These are phyloP conservation scores for Alternaria longipes DNA, from an alignment of 2,329 filamentous ascomycete species.

Conservation along the genomic window DNA sequence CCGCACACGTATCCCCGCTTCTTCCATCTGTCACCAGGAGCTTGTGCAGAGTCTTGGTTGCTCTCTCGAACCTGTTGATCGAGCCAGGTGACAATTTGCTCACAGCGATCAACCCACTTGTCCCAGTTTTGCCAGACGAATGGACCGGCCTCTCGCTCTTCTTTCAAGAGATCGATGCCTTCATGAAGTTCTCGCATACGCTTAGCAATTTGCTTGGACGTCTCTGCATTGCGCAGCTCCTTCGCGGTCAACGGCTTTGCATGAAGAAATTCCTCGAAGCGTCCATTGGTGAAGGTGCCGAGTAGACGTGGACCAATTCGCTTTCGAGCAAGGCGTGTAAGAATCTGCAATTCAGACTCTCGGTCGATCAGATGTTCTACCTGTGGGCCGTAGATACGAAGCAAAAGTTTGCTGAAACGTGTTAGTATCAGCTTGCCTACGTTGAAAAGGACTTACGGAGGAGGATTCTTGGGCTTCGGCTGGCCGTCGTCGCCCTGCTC, in stretches of 20 bases:
- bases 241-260: slow-evolving; percentile 79
- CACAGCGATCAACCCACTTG: slow-evolving; percentile 79
- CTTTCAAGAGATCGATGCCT: slow-evolving; percentile 83
- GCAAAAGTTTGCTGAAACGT: slow-evolving; percentile 73
- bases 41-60: slow-evolving; percentile 44
- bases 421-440: slow-evolving; percentile 18
- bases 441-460: slow-evolving; percentile 58
- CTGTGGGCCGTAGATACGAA: slow-evolving; percentile 93
- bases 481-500: slow-evolving; percentile 51
- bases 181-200: slow-evolving; percentile 96
- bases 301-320: slow-evolving; percentile 91
- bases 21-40: slow-evolving; percentile 67
- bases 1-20: slow-evolving; percentile 80
- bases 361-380: slow-evolving; percentile 96
- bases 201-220: slow-evolving; percentile 92
- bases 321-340: slow-evolving; percentile 86
- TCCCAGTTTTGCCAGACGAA: slow-evolving; percentile 95
- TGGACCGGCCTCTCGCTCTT: slow-evolving; percentile 80
- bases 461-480: slow-evolving; percentile 57
- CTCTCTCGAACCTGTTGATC: slow-evolving; percentile 66
- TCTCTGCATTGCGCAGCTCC: slow-evolving; percentile 82
- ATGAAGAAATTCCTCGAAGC: slow-evolving; percentile 94
- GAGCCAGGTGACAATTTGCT: slow-evolving; percentile 66
- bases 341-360: slow-evolving; percentile 85
- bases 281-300: slow-evolving; percentile 91